A percentile compares a stretch with the other conserved stretches of the same genome.
phyloP scores from a whole-genome alignment of 768 basidiomycete species.

The Lyophyllum decastes region DNA sequence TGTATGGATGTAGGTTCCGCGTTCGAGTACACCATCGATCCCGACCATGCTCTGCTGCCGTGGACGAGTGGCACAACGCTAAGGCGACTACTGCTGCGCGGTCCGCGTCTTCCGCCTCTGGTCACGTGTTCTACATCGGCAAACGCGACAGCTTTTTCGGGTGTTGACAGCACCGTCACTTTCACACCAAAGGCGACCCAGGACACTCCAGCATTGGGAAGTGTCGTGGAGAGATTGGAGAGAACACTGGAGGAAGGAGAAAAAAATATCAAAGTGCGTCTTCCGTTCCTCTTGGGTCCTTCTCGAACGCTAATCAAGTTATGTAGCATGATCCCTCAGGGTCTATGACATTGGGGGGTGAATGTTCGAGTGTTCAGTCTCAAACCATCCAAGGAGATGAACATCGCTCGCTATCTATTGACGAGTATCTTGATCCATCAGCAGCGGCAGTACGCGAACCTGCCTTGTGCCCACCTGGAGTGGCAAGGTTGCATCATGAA shows the following conservation, averaged over 20 bases:
- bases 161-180: conserved; percentile 3
- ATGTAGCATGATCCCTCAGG: conserved; percentile 13
- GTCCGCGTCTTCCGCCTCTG: conserved; percentile 1
- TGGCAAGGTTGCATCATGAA: conserved; percentile 11
- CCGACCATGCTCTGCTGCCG: background rate
- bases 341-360: conserved; percentile 6
- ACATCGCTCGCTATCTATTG: background rate
- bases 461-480: conserved; percentile 13
- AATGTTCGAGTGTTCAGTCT: background rate
- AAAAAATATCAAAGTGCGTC: background rate
- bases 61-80: background rate
- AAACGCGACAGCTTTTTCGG: conserved; percentile 14
- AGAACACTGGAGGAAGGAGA: conserved; percentile 14
- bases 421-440: background rate
- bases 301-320: background rate
- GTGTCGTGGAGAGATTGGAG: conserved; percentile 7
- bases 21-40: background rate
- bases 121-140: conserved; percentile 14
- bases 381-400: background rate
- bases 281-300: background rate
- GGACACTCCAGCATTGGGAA: conserved; percentile 6
- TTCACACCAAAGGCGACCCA: background rate
- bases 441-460: conserved; percentile 1
- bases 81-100: background rate
- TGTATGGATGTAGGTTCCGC: background rate